Base-by-base conservation (phyloP, 1,139 yeast species). In the Yamadazyma sp. region DNA sequence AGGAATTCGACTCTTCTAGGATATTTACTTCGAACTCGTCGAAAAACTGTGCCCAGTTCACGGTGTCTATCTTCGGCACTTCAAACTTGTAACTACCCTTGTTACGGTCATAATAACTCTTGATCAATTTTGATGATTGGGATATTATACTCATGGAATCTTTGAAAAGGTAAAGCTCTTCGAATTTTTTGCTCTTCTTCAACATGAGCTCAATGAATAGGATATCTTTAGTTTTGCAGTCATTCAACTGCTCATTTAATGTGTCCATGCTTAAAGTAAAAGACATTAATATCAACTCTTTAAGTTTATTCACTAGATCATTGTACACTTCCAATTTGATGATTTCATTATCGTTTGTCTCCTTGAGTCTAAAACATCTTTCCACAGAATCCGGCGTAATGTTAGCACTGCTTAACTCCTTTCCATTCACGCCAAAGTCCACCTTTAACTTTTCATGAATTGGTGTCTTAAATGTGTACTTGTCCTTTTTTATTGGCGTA, bases 371-470 rank as follows among this genome's bases (percentile, higher is more conserved):
- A 38, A 41, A 41, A 39, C 53, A 38, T 44, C 53, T n/a, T 29
- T 47, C 45, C 24, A 38, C 9, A 11, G 15, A 34, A 6, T 42
- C 49, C 6, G 40, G 9, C 16, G 20, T 29, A 2, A 33, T 11
- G 6, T 20, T 27, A 4, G 35, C 17, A 4, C 44, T 32, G 14
- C 37, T 45, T 28, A 67, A 45, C 21, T 67, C 69, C 41, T 72
- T 70, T 12, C 76, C 78, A 11, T 62, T 67, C 1, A 51, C 40
- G 2, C 77, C 81, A 57, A 86, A 87, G 54, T 88, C 96, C 2
- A 69, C 53, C 41, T 70, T 74, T 38, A 88, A 60, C 54, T 88
- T 87, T 45, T 84, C 86, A 51, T 74, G 76, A 1, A 78, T 68
- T 4, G 82, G 78, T 2, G 79, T 73, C 40, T 78, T 77, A 40